These are phyloP conservation scores for Ogataea polymorpha DNA, from an alignment of 805 yeast genomes.

Conservation along the genomic window DNA sequence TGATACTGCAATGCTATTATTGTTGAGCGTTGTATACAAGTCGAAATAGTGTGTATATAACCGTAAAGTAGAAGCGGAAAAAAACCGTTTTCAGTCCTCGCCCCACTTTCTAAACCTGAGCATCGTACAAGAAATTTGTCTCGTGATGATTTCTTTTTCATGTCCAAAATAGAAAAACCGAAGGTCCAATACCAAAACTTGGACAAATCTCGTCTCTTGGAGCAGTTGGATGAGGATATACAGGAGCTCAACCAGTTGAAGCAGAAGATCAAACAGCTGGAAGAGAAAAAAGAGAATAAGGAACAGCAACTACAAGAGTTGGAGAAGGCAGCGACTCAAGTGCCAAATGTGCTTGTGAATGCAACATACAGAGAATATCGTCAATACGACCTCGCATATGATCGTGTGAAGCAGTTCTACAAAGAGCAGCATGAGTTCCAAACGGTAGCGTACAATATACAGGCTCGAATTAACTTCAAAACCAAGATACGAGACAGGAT, in stretches of 20 bases:
- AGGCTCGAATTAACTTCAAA: slow-evolving; percentile 69
- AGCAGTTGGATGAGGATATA: slow-evolving; percentile 42
- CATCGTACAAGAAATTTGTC: background rate
- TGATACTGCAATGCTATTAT: background rate
- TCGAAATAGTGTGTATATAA: background rate
- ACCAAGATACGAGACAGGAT: slow-evolving; percentile 62
- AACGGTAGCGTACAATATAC: slow-evolving; percentile 69
- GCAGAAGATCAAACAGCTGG: slow-evolving; percentile 26
- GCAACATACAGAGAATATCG: slow-evolving; percentile 42
- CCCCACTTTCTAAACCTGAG: no score
- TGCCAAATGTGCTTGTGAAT: slow-evolving; percentile 19
- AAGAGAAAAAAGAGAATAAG: slow-evolving; percentile 15
- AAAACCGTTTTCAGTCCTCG: no score
- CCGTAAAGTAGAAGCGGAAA: background rate
- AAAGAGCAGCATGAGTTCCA: slow-evolving; percentile 66
- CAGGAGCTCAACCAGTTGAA: slow-evolving; percentile 39
- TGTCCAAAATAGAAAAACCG: slow-evolving; percentile 8
- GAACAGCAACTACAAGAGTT: slow-evolving; percentile 10
- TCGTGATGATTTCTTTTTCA: slow-evolving; percentile 4
- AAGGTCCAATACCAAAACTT: slow-evolving; percentile 26
- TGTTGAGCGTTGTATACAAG: background rate
- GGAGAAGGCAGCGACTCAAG: slow-evolving; percentile 15
- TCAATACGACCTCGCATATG: slow-evolving; percentile 67
- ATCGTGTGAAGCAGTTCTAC: slow-evolving; percentile 63
- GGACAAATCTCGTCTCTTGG: slow-evolving; percentile 34